Conservation (phyloP, 108 stramenopile species). For the Nitzschia inconspicua region DNA sequence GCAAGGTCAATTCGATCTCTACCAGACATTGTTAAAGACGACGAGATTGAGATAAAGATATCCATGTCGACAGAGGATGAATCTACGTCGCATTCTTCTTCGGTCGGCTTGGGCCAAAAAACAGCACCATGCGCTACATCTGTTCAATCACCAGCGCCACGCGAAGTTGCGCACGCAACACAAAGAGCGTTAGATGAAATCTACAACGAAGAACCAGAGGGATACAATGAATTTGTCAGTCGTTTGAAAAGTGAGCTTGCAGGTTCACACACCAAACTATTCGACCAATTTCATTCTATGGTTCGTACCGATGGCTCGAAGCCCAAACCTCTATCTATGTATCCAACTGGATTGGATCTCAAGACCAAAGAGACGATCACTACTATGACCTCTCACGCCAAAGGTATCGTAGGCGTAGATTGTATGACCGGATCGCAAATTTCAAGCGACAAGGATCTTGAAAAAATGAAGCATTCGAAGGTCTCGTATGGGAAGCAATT, state of each 20-base stretch:
- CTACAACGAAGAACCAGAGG: conserved; percentile 18
- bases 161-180: too few relatives aligned
- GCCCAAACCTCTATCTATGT: not conserved
- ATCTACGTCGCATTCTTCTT: not conserved
- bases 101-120: not conserved
- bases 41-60: conserved; percentile 11
- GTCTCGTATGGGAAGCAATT: too few relatives aligned
- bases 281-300: conserved; percentile 27
- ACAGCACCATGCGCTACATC: not conserved
- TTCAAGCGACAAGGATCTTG: conserved; percentile 29
- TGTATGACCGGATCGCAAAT: conserved; percentile 36
- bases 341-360: conserved; percentile 22
- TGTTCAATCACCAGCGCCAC: too few relatives aligned
- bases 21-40: not conserved
- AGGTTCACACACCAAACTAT: conserved; percentile 32
- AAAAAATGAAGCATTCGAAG: too few relatives aligned
- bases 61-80: not conserved
- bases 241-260: conserved; percentile 30
- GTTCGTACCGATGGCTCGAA: not conserved
- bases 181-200: too few relatives aligned
- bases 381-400: conserved; percentile 34
- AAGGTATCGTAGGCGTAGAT: conserved; percentile 14
- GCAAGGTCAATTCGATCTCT: not conserved
- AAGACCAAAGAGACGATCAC: conserved; percentile 37
- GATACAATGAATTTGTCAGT: conserved; percentile 24